Conservation (phyloP, 441 rosid species). For the Brassica balearica region DNA sequence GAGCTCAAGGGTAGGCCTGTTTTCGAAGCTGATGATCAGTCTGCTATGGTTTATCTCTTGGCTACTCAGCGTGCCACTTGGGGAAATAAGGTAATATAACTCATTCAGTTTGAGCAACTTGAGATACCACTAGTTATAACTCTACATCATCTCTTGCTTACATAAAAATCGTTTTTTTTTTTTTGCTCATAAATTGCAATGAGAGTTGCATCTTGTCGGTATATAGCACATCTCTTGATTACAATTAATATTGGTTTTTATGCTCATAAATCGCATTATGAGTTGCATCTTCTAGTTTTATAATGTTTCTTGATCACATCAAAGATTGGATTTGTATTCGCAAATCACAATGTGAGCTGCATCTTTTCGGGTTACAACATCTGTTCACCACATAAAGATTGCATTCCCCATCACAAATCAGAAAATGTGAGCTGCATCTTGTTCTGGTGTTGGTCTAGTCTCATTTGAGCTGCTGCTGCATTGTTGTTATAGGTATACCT, state of each 20-base stretch:
- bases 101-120: slow-evolving; percentile 1
- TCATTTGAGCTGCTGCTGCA: neutral
- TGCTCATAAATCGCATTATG: too few species aligned
- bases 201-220: slow-evolving; percentile 8
- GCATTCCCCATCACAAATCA: neutral
- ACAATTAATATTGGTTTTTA: neutral
- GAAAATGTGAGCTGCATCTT: slow-evolving; percentile 18
- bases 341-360: slow-evolving; percentile 20
- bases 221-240: neutral
- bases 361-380: neutral
- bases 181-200: neutral
- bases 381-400: neutral
- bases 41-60: slow-evolving; percentile 81
- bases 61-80: slow-evolving; percentile 82
- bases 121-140: too few species aligned
- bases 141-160: too few species aligned
- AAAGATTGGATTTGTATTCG: neutral
- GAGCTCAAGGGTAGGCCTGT: slow-evolving; percentile 66
- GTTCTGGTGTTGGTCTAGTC: neutral
- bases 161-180: too few species aligned
- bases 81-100: slow-evolving; percentile 59
- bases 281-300: neutral
- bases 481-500: slow-evolving; percentile 58
- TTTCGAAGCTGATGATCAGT: slow-evolving; percentile 91
- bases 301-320: slow-evolving; percentile 11